Evolutionary conservation across 306 rosid species (phyloP), one percentile per base, ranked within the genome.

Genomic region (Cicer yamashitae): DNA sequence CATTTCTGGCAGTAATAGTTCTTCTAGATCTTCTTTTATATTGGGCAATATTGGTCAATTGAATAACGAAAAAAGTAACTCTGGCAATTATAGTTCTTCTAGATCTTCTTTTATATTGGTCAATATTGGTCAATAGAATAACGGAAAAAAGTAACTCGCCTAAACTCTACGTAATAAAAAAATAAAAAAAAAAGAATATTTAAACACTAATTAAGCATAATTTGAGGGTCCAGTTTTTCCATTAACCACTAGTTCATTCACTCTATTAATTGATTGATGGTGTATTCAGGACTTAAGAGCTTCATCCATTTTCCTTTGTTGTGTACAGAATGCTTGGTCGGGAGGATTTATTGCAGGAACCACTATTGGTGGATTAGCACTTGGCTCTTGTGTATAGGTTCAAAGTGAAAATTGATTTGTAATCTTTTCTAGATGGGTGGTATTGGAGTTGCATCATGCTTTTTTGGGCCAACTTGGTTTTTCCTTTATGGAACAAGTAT

Each of bases 321-420:
- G 5, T 78, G 47, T 70, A 34, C 92, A 92, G 96, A 92, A 90
- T 86, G 96, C 96, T 73, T 94, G 97, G 98, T 91, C 94, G 3
- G 96, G 94, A 54, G 98, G 94, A 70, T 88, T 84, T 79, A 82
- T 86, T 53, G 96, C 96, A 10, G 98, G 96, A 83, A 87, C 93
- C 74, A 87, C 85, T 48, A 87, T 91, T 10, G 96, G 94, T 73
- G 81, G 82, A 64, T 89, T 78, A 62, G 87, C 84, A 10, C 73
- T 45, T 61, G 58, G 69, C 39, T 44, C 79, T 77, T 37, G 38
- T 77, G 56, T 20, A 9, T 20, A 17, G 51, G 20, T 80, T 76
- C 47, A 70, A 61, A 84, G 80, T 54, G 17, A 77, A 62, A 1
- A 58, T 69, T 48, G 13, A 40, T 75, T 67, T 79, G 44, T 67